Evolutionary conservation across 73 alveolate genomes (phyloP).

Genomic region (Paraurostyla sp.): DNA sequence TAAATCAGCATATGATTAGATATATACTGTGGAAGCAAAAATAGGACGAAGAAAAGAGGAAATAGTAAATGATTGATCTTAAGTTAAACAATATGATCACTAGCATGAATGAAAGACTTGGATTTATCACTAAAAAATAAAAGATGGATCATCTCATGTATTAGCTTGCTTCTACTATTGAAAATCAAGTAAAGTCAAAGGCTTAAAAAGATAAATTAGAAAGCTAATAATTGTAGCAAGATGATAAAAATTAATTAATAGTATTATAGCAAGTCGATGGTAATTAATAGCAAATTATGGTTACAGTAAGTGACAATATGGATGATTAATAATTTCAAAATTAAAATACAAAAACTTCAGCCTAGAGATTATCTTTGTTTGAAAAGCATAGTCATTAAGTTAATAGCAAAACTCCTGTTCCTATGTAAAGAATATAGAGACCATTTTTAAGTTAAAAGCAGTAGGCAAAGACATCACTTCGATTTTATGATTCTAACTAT

Average conservation of each 20-base stretch:
- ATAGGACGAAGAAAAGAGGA: constrained; percentile 12
- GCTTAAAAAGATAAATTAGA: not conserved
- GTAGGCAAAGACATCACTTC: too few relatives aligned
- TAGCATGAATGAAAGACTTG: constrained; percentile 17
- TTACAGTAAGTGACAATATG: too few relatives aligned
- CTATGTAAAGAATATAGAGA: too few relatives aligned
- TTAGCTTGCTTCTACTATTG: constrained; percentile 16
- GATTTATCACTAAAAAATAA: constrained; percentile 33
- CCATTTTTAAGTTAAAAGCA: too few relatives aligned
- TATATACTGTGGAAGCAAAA: not conserved
- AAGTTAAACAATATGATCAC: constrained; percentile 28
- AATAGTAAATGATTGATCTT: constrained; percentile 14
- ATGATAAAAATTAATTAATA: not conserved
- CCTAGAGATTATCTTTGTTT: too few relatives aligned
- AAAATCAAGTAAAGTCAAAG: constrained; percentile 7
- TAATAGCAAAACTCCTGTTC: too few relatives aligned
- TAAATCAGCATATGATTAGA: not conserved
- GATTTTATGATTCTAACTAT: too few relatives aligned
- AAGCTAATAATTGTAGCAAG: not conserved
- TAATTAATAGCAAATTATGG: too few relatives aligned
- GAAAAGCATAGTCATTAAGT: too few relatives aligned
- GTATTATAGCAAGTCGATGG: not conserved
- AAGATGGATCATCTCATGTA: constrained; percentile 42
- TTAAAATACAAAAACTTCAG: too few relatives aligned
- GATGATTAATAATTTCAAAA: too few relatives aligned